phyloP scores from a whole-genome alignment of 1,284 basidiomycete genomes.

The Amylostereum areolatum region DNA sequence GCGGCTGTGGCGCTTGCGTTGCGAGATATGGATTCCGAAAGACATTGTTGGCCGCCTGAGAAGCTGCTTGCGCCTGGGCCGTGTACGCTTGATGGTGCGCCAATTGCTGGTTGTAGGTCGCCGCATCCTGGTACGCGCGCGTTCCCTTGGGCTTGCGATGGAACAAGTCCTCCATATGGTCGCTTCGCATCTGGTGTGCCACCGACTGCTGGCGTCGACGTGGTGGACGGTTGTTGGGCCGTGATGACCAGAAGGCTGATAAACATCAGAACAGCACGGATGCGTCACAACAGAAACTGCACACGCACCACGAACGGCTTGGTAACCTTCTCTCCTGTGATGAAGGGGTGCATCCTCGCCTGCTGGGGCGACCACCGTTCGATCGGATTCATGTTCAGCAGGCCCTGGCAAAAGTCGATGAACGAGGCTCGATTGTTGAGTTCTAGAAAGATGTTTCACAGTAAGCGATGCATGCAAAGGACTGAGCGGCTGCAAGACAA shows the following conservation, averaged over 20 bases:
- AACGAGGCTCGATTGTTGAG: slow-evolving; percentile 92
- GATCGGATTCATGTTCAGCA: slow-evolving; percentile 92
- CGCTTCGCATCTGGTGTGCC: slow-evolving; percentile 65
- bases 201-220: slow-evolving; percentile 17
- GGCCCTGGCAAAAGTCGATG: slow-evolving; percentile 95
- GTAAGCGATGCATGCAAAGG: slow-evolving; percentile 7
- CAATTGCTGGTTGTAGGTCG: slow-evolving; percentile 90
- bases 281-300: slow-evolving; percentile 2
- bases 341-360: slow-evolving; percentile 94
- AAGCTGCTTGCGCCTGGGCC: slow-evolving; percentile 69
- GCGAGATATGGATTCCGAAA: slow-evolving; percentile 73
- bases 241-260: slow-evolving; percentile 33
- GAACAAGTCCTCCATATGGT: slow-evolving; percentile 91
- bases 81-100: slow-evolving; percentile 93
- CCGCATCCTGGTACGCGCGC: slow-evolving; percentile 87
- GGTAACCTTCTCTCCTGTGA: slow-evolving; percentile 92
- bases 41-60: slow-evolving; percentile 58
- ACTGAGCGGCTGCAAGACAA: slow-evolving; percentile 6
- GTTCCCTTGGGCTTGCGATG: slow-evolving; percentile 74
- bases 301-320: slow-evolving; percentile 79
- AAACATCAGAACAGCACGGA: slow-evolving; percentile 7
- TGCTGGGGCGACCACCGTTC: slow-evolving; percentile 98
- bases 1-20: slow-evolving; percentile 28
- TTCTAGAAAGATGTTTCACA: slow-evolving; percentile 44
- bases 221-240: slow-evolving; percentile 27